Conservation (phyloP, 441 rosid genomes). For the Francoa sonchifolia region DNA sequence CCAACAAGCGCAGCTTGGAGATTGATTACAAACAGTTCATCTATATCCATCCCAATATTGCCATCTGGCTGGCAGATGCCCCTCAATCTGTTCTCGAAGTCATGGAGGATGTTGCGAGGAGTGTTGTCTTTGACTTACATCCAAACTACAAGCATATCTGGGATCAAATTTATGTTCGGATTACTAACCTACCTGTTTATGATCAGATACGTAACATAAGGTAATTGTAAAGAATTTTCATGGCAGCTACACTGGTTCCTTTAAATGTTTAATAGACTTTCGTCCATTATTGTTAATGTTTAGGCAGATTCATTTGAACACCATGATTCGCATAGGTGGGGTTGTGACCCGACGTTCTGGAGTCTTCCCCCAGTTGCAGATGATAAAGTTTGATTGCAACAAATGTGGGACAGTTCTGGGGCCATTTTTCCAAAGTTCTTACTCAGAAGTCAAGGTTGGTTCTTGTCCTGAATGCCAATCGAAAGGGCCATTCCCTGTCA, state of each 20-base stretch:
- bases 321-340: conserved; percentile 97
- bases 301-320: conserved; percentile 96
- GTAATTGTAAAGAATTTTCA: conserved; percentile 18
- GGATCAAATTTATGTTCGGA: conserved; percentile 74
- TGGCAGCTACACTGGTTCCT: no score
- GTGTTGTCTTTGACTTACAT: conserved; percentile 72
- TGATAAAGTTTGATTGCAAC: conserved; percentile 93
- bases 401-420: conserved; percentile 89
- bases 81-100: conserved; percentile 96
- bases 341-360: conserved; percentile 96
- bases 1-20: conserved; percentile 85
- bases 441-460: conserved; percentile 96
- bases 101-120: conserved; percentile 82
- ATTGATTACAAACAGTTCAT: conserved; percentile 88
- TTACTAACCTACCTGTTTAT: conserved; percentile 79
- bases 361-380: conserved; percentile 94
- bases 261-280: conserved; percentile 3
- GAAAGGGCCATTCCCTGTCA: conserved; percentile 90
- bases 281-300: conserved; percentile 9
- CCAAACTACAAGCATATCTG: conserved; percentile 83
- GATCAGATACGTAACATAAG: conserved; percentile 95
- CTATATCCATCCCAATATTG: conserved; percentile 83
- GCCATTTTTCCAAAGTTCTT: conserved; percentile 91
- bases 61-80: conserved; percentile 98
- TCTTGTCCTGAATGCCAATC: conserved; percentile 98